These are phyloP conservation scores for Fraxinus sp. DNA, from an alignment of 305 asterid genomes.

Conservation along the genomic window DNA sequence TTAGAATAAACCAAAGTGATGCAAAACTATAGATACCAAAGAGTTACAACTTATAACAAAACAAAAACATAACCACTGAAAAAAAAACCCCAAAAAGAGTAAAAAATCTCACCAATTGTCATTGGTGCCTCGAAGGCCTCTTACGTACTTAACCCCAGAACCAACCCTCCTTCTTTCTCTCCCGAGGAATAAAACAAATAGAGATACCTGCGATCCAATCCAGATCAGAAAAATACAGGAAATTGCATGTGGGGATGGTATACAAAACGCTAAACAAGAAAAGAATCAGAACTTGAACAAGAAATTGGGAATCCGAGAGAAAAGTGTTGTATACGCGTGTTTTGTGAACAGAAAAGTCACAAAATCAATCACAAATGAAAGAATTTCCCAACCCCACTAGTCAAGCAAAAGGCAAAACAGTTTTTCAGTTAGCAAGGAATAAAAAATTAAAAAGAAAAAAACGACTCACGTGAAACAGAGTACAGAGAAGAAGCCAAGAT, in stretches of 20 bases:
- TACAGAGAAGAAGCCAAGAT: background rate
- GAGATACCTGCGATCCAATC: constrained; percentile 51
- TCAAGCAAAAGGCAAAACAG: constrained; percentile 33
- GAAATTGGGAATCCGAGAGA: constrained; percentile 21
- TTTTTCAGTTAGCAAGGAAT: background rate
- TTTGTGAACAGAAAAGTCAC: constrained; percentile 23
- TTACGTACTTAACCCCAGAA: constrained; percentile 26
- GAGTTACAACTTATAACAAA: background rate
- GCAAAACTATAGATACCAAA: constrained; percentile 13
- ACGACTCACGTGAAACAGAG: background rate
- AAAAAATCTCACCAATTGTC: constrained; percentile 39
- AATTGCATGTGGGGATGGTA: constrained; percentile 39
- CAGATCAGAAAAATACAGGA: constrained; percentile 49
- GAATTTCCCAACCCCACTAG: constrained; percentile 36
- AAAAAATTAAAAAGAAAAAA: background rate
- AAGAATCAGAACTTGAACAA: constrained; percentile 13
- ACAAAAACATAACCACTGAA: constrained; percentile 1
- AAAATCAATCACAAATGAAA: constrained; percentile 28
- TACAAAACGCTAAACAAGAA: constrained; percentile 22
- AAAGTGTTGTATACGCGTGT: background rate
- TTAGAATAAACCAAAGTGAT: constrained; percentile 18
- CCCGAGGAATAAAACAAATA: constrained; percentile 17
- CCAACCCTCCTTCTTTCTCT: constrained; percentile 23
- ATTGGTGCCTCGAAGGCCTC: constrained; percentile 24
- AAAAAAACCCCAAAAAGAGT: constrained; percentile 19